phyloP scores from a whole-genome alignment of 805 yeast genomes.

The Kluyveromyces aestuarii region DNA sequence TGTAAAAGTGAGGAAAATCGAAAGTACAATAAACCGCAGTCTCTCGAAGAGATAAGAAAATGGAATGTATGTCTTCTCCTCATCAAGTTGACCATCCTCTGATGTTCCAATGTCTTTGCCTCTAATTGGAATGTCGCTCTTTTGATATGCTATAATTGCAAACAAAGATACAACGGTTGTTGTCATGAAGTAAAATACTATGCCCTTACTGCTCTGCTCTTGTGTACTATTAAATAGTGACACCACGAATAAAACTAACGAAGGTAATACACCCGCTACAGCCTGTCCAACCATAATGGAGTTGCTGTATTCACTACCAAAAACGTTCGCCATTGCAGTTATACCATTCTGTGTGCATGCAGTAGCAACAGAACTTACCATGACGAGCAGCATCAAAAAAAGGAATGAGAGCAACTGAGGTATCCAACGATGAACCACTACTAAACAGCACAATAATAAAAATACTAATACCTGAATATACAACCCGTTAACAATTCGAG shows the following conservation, averaged over 20 bases:
- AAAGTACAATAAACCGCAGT: slow-evolving; percentile 50
- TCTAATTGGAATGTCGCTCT: slow-evolving; percentile 15
- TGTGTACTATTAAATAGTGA: slow-evolving; percentile 39
- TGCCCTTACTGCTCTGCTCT: slow-evolving; percentile 18
- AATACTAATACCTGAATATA: slow-evolving; percentile 50
- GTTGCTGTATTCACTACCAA: slow-evolving; percentile 73
- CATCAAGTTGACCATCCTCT: slow-evolving; percentile 9
- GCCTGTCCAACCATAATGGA: slow-evolving; percentile 95
- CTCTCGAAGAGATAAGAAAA: slow-evolving; percentile 52
- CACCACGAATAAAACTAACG: slow-evolving; percentile 43
- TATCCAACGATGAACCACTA: slow-evolving; percentile 11
- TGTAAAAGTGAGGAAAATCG: slow-evolving; percentile 67
- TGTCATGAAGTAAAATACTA: slow-evolving; percentile 31
- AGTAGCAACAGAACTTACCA: slow-evolving; percentile 62
- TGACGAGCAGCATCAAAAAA: slow-evolving; percentile 53
- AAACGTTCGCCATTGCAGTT: slow-evolving; percentile 74
- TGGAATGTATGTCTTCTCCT: slow-evolving; percentile 40
- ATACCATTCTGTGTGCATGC: slow-evolving; percentile 84
- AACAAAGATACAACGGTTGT: slow-evolving; percentile 21
- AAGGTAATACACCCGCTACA: slow-evolving; percentile 86
- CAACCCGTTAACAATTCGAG: slow-evolving; percentile 55
- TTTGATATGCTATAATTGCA: slow-evolving; percentile 18
- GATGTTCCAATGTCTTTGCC: slow-evolving; percentile 2
- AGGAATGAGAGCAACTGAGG: slow-evolving; percentile 28
- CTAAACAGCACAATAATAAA: slow-evolving; percentile 38